Percentiles rank a stretch among this genome's conserved stretches.
These are phyloP conservation scores for Haberlea rhodopensis DNA, from an alignment of 257 asterid species.

Conservation along the genomic window DNA sequence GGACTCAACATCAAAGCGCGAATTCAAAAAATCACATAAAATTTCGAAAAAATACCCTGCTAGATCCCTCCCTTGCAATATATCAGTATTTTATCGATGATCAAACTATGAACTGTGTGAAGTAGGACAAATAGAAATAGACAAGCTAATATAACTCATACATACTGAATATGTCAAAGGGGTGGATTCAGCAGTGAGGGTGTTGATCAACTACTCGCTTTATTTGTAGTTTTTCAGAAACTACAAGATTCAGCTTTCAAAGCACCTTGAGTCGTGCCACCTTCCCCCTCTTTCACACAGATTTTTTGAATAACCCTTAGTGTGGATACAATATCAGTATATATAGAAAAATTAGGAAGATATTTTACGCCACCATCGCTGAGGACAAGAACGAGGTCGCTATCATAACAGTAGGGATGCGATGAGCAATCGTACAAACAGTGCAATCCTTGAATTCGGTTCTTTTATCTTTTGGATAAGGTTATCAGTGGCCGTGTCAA, in stretches of 20 bases:
- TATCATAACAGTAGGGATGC: slow-evolving; percentile 94
- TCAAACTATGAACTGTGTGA: too few relatives aligned
- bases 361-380: slow-evolving; percentile 67
- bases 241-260: not conserved
- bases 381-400: slow-evolving; percentile 94
- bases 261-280: too few relatives aligned
- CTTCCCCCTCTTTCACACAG: not conserved
- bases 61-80: not conserved
- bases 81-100: not conserved
- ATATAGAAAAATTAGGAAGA: slow-evolving; percentile 11
- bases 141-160: too few relatives aligned
- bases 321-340: not conserved
- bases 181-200: too few relatives aligned
- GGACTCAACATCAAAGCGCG: not conserved
- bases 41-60: not conserved
- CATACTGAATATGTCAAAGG: too few relatives aligned
- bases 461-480: slow-evolving; percentile 90
- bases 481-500: slow-evolving; percentile 95
- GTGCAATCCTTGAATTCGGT: slow-evolving; percentile 85
- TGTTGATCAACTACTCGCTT: too few relatives aligned
- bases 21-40: slow-evolving; percentile 7
- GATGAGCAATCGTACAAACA: slow-evolving; percentile 94
- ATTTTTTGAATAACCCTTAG: too few relatives aligned
- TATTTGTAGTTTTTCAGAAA: too few relatives aligned
- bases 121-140: too few relatives aligned